phyloP scores from a whole-genome alignment of 2,329 filamentous ascomycete genomes.

The Neonectria sp. region DNA sequence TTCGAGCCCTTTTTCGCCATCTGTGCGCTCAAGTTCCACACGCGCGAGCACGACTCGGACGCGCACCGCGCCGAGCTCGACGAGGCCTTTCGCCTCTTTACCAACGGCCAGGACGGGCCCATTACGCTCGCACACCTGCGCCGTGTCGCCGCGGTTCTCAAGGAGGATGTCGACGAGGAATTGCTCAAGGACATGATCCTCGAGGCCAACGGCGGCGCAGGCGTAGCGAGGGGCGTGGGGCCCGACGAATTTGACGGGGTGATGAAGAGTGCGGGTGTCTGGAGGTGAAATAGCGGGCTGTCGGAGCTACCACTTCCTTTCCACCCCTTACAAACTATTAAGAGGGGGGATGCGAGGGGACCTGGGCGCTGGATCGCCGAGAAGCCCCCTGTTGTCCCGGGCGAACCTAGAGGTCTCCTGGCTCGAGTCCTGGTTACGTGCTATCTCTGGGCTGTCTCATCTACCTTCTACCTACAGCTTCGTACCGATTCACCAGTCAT shows the following conservation, averaged over 20 bases:
- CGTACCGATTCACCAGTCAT: neutral
- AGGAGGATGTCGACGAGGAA: slow-evolving; percentile 88
- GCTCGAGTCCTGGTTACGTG: neutral
- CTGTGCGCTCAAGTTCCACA: slow-evolving; percentile 87
- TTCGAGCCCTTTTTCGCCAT: slow-evolving; percentile 90
- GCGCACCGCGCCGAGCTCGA: slow-evolving; percentile 78
- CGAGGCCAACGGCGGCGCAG: slow-evolving; percentile 89
- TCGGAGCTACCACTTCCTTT: neutral
- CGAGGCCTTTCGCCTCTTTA: slow-evolving; percentile 88
- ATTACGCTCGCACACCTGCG: slow-evolving; percentile 87
- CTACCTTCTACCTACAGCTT: neutral
- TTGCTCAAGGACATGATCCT: slow-evolving; percentile 93
- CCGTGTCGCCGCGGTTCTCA: slow-evolving; percentile 83
- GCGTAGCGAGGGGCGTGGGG: slow-evolving; percentile 78
- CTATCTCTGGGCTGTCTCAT: neutral
- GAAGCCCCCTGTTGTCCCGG: neutral
- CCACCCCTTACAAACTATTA: neutral
- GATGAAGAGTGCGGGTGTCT: slow-evolving; percentile 87
- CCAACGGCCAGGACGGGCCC: slow-evolving; percentile 65
- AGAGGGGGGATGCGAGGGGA: neutral
- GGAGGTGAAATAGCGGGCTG: slow-evolving; percentile 68
- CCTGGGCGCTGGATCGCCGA: neutral
- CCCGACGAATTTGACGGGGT: slow-evolving; percentile 88
- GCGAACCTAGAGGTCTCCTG: neutral
- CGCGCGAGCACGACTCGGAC: slow-evolving; percentile 66